Evolutionary conservation across 2,329 filamentous ascomycete genomes (phyloP).

Genomic region (Phialophora macrospora): DNA sequence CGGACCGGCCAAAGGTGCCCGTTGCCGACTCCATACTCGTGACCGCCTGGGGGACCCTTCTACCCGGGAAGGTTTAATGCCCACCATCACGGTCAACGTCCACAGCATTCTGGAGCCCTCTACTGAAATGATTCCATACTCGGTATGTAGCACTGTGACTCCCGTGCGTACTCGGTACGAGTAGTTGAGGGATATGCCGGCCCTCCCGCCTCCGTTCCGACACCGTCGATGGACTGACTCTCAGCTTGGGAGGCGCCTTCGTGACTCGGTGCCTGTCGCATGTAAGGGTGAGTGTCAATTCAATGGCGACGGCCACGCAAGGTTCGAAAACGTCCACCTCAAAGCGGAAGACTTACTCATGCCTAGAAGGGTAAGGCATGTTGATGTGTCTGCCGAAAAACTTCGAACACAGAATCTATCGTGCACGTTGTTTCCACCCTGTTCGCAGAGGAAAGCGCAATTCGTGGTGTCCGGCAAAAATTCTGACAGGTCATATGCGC

Average conservation of each 20-base stretch:
- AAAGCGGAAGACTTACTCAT: slow-evolving; percentile 11
- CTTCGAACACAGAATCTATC: not conserved
- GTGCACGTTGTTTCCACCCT: not conserved
- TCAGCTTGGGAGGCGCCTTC: too few species aligned
- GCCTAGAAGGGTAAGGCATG: not conserved
- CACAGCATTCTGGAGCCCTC: too few species aligned
- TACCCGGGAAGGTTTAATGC: not conserved
- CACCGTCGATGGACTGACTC: not conserved
- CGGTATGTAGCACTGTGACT: not conserved
- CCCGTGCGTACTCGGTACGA: not conserved
- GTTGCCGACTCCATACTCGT: not conserved
- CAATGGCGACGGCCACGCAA: not conserved
- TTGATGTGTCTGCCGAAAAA: not conserved
- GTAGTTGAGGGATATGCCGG: not conserved
- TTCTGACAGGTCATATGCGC: not conserved
- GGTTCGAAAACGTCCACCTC: not conserved
- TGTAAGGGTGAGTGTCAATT: not conserved
- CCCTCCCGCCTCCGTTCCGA: not conserved
- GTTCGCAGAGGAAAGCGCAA: not conserved
- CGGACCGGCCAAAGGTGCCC: slow-evolving; percentile 5
- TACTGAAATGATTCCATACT: too few species aligned
- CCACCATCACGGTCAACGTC: too few species aligned
- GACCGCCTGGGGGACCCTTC: not conserved
- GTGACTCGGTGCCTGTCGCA: not conserved
- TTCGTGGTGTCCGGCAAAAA: not conserved